Conservation (phyloP, 2,329 filamentous ascomycete species). For the Arthroderma uncinatum region DNA sequence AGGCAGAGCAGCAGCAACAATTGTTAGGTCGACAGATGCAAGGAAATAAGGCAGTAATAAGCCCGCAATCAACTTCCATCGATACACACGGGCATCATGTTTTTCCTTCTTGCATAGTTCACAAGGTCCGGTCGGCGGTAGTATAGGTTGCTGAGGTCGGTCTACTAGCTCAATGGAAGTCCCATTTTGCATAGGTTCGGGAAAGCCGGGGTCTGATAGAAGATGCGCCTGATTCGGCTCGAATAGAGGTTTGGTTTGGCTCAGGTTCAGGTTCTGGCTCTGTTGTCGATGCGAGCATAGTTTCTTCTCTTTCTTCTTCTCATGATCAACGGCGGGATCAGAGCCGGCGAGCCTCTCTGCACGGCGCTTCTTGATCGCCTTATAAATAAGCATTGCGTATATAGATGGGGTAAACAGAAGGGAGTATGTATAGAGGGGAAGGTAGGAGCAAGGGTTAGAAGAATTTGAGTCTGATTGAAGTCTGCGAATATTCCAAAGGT, state of each 20-base stretch:
- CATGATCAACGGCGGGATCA: slow-evolving; percentile 1
- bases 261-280: not conserved
- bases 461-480: not conserved
- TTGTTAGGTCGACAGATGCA: slow-evolving; percentile 53
- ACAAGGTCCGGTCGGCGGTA: slow-evolving; percentile 10
- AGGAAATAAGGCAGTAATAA: slow-evolving; percentile 51
- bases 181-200: not conserved
- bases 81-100: slow-evolving; percentile 33
- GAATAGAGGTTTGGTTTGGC: not conserved
- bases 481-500: not conserved
- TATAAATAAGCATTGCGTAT: not conserved
- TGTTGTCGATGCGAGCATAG: slow-evolving; percentile 13
- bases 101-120: slow-evolving; percentile 25
- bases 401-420: not conserved
- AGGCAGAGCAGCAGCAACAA: slow-evolving; percentile 49
- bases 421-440: not conserved
- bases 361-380: slow-evolving; percentile 7
- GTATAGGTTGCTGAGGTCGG: not conserved
- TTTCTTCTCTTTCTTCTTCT: slow-evolving; percentile 8
- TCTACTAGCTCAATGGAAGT: not conserved
- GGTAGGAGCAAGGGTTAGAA: not conserved
- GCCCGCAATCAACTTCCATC: slow-evolving; percentile 50
- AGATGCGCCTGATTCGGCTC: not conserved
- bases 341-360: not conserved
- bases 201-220: not conserved